Percentiles rank a stretch among this genome's conserved stretches.
phyloP scores from a whole-genome alignment of 148 eudicot genomes.

The Camellia sinensis region DNA sequence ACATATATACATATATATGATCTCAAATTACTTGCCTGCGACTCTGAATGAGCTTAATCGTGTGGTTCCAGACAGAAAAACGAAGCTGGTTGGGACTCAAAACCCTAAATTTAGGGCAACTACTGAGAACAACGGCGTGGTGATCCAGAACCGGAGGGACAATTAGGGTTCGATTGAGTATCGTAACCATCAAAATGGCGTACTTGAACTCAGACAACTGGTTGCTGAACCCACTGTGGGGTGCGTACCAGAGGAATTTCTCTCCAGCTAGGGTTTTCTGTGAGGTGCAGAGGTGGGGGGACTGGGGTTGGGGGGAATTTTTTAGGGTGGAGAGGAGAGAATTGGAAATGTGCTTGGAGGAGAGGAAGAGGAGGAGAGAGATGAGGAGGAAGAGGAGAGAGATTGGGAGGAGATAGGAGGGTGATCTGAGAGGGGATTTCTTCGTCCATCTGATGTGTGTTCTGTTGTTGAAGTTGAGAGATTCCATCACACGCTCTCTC shows the following conservation, averaged over 20 bases:
- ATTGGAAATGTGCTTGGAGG: conserved; percentile 24
- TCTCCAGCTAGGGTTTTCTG: conserved; percentile 18
- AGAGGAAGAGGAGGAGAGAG: conserved; percentile 35
- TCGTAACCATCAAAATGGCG: conserved; percentile 58
- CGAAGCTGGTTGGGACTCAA: conserved; percentile 49
- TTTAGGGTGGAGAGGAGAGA: conserved; percentile 20
- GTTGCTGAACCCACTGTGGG: conserved; percentile 96
- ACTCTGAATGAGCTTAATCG: conserved; percentile 46
- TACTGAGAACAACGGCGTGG: conserved; percentile 88
- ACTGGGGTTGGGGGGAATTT: conserved; percentile 9
- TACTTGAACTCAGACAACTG: conserved; percentile 81
- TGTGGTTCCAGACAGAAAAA: conserved; percentile 66
- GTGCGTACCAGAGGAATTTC: conserved; percentile 75
- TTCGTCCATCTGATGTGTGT: conserved; percentile 29
- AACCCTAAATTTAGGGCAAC: conserved; percentile 95
- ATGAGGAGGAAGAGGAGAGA: conserved; percentile 30
- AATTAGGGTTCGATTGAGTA: conserved; percentile 72
- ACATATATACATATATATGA: neutral
- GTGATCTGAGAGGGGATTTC: conserved; percentile 21
- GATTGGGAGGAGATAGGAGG: conserved; percentile 24
- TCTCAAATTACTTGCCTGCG: conserved; percentile 47
- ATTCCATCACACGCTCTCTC: neutral
- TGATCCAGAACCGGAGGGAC: conserved; percentile 93
- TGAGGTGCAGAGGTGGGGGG: conserved; percentile 32
- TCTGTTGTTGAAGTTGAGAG: conserved; percentile 1